These are phyloP conservation scores for Daedaleopsis nitida DNA, from an alignment of 768 basidiomycete genomes.

Conservation along the genomic window DNA sequence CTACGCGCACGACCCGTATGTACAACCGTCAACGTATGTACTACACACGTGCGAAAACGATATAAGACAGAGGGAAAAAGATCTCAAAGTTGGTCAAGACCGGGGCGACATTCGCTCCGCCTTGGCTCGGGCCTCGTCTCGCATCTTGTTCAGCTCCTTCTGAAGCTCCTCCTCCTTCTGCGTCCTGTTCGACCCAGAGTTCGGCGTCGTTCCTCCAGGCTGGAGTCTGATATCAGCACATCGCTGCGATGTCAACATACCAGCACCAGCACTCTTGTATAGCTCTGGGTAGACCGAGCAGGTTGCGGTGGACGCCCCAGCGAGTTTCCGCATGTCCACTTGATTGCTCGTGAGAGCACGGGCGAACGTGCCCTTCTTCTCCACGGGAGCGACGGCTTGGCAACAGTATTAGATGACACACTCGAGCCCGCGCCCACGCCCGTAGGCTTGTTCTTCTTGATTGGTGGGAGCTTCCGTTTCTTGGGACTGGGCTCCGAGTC, in stretches of 20 bases:
- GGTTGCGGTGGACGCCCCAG: slow-evolving; percentile 51
- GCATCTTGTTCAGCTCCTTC: slow-evolving; percentile 67
- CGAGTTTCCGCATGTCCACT: slow-evolving; percentile 38
- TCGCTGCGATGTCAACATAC: too few species aligned
- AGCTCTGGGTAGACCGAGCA: slow-evolving; percentile 69
- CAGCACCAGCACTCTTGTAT: slow-evolving; percentile 38
- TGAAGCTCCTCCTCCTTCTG: slow-evolving; percentile 72
- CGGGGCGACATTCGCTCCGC: slow-evolving; percentile 53
- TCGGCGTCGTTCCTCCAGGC: slow-evolving; percentile 27
- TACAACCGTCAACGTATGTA: too few species aligned
- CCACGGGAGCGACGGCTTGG: slow-evolving; percentile 23
- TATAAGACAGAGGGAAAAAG: slow-evolving; percentile 29
- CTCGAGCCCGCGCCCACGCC: slow-evolving; percentile 25
- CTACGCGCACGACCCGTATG: too few species aligned
- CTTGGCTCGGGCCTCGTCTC: slow-evolving; percentile 66
- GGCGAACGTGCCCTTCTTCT: slow-evolving; percentile 27
- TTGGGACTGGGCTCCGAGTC: slow-evolving; percentile 39
- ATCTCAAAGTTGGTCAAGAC: too few species aligned
- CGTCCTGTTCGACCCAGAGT: slow-evolving; percentile 43
- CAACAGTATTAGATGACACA: slow-evolving; percentile 26
- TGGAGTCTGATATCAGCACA: background rate
- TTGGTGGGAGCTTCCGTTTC: slow-evolving; percentile 68
- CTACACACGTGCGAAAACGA: too few species aligned
- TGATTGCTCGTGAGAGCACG: slow-evolving; percentile 19
- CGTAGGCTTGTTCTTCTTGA: slow-evolving; percentile 62